A percentile compares a stretch with the other conserved stretches of the same genome.
phyloP scores from a whole-genome alignment of 2,329 filamentous ascomycete genomes.

The Phyllosticta citrichinensis region DNA sequence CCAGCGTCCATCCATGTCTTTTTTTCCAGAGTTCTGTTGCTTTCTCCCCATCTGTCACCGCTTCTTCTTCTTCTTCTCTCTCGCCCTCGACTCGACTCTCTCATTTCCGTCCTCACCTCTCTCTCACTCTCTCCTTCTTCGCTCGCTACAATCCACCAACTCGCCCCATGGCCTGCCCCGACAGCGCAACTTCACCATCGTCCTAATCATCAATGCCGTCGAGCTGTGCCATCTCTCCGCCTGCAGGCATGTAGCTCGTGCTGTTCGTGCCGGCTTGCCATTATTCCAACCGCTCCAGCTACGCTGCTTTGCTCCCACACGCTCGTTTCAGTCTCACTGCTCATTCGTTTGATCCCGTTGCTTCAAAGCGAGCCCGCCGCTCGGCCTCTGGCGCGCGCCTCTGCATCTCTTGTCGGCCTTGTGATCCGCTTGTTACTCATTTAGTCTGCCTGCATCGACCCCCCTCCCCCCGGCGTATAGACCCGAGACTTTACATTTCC shows the following conservation, averaged over 20 bases:
- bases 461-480: conserved; percentile 9
- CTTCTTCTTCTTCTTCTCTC: conserved; percentile 3
- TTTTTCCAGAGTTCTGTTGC: conserved; percentile 1
- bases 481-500: conserved; percentile 17
- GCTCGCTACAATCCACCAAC: not conserved
- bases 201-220: not conserved
- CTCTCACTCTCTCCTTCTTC: not conserved
- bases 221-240: not conserved
- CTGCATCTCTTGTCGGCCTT: conserved; percentile 18
- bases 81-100: not conserved
- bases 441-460: conserved; percentile 25
- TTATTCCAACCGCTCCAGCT: conserved; percentile 2
- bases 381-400: conserved; percentile 9
- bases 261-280: conserved; percentile 1
- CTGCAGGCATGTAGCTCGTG: conserved; percentile 10
- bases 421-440: conserved; percentile 24
- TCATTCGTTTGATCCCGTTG: conserved; percentile 20
- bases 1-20: conserved; percentile 11
- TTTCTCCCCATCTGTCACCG: not conserved
- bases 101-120: not conserved
- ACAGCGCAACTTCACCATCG: not conserved
- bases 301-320: conserved; percentile 7
- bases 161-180: not conserved
- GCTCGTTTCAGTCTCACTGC: conserved; percentile 22
- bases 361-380: conserved; percentile 13